Percentiles rank a stretch among this genome's conserved stretches.
Evolutionary conservation across 805 yeast species (phyloP).

Genomic region (Saccharomycopsis selenospora): DNA sequence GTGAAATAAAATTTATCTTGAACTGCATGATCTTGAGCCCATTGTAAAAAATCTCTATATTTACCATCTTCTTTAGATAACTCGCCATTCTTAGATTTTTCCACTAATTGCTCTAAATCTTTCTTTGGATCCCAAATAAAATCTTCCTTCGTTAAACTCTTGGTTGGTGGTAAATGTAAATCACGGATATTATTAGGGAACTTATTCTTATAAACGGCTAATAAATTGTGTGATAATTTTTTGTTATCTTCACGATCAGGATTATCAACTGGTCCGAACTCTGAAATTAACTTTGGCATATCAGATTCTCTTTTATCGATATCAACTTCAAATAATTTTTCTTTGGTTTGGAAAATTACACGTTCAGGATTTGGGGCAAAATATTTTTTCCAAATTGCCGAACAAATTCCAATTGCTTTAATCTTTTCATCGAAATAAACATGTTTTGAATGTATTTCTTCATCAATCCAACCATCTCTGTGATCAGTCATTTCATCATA

Average conservation of each 20-base stretch:
- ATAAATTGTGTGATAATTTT: constrained; percentile 4
- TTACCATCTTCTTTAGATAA: constrained; percentile 24
- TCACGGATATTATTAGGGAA: constrained; percentile 11
- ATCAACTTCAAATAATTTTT: constrained; percentile 25
- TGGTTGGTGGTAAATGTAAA: constrained; percentile 13
- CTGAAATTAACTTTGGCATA: constrained; percentile 1
- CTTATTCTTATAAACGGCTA: constrained; percentile 10
- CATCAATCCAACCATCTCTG: constrained; percentile 26
- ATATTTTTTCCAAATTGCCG: constrained; percentile 26
- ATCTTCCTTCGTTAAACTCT: constrained; percentile 7
- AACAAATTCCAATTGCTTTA: constrained; percentile 26
- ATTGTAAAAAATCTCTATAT: constrained; percentile 25
- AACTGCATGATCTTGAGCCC: constrained; percentile 24
- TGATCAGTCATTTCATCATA: constrained; percentile 21
- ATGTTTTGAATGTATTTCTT: constrained; percentile 17
- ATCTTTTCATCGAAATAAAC: constrained; percentile 24
- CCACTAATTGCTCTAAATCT: constrained; percentile 5
- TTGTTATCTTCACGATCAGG: constrained; percentile 16
- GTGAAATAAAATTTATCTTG: constrained; percentile 26
- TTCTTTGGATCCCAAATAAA: constrained; percentile 18
- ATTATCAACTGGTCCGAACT: neutral
- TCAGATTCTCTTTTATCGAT: constrained; percentile 23
- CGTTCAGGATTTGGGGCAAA: constrained; percentile 27
- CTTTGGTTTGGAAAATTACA: constrained; percentile 26
- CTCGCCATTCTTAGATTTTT: constrained; percentile 12